A percentile compares a stretch with the other conserved stretches of the same genome.
These are phyloP conservation scores for Byssoonygena ceratinophila DNA, from an alignment of 2,329 filamentous ascomycete species.

Conservation along the genomic window DNA sequence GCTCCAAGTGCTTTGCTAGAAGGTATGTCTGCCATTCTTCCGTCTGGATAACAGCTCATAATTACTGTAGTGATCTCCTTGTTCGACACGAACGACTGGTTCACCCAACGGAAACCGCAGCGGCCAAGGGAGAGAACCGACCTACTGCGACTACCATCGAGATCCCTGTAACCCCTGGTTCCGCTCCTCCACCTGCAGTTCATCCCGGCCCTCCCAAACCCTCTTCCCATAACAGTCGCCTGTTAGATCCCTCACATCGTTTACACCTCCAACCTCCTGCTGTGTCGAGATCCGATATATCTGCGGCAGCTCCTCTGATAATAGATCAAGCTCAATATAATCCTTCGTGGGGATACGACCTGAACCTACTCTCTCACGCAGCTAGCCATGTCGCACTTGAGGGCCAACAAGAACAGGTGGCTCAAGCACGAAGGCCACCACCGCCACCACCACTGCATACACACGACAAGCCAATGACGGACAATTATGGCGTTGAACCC, in stretches of 20 bases:
- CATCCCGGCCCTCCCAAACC: slow-evolving; percentile 21
- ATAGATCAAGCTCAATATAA: slow-evolving; percentile 39
- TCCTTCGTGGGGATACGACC: slow-evolving; percentile 42
- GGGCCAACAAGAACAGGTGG: slow-evolving; percentile 34
- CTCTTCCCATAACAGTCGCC: slow-evolving; percentile 33
- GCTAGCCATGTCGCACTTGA: slow-evolving; percentile 41
- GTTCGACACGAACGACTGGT: slow-evolving; percentile 43
- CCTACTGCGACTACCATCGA: slow-evolving; percentile 22
- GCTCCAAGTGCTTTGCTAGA: slow-evolving; percentile 40
- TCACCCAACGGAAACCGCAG: slow-evolving; percentile 35
- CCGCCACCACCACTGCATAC: slow-evolving; percentile 20
- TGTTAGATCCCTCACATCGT: slow-evolving; percentile 38
- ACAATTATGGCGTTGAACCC: slow-evolving; percentile 36
- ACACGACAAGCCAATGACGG: slow-evolving; percentile 32
- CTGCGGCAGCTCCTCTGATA: slow-evolving; percentile 28
- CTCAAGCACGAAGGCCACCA: slow-evolving; percentile 26
- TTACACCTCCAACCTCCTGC: slow-evolving; percentile 32
- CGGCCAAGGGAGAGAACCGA: slow-evolving; percentile 30
- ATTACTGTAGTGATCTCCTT: slow-evolving; percentile 34
- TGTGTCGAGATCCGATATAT: slow-evolving; percentile 28
- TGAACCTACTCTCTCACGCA: slow-evolving; percentile 41
- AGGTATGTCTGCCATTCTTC: slow-evolving; percentile 25
- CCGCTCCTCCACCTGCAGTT: slow-evolving; percentile 21
- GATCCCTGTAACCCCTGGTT: slow-evolving; percentile 27
- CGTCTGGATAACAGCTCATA: slow-evolving; percentile 15